Conservation (phyloP, 306 rosid species). For the Mimosa bimucronata region DNA sequence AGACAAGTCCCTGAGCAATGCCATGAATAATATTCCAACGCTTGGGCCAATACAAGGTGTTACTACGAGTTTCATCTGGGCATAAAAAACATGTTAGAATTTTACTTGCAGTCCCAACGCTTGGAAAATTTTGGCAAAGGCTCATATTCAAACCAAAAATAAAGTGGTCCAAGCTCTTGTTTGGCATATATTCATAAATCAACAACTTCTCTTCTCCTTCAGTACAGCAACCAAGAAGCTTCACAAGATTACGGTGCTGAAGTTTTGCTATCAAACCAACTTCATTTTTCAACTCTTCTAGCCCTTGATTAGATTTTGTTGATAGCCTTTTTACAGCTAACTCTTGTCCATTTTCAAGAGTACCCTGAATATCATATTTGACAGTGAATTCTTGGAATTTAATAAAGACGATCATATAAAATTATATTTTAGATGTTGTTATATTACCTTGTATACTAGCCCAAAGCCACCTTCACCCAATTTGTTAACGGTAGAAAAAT, state of each 20-base stretch:
- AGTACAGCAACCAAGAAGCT: constrained; percentile 55
- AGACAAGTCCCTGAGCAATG: constrained; percentile 49
- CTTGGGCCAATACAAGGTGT: constrained; percentile 40
- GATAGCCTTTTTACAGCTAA: constrained; percentile 61
- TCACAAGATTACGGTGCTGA: constrained; percentile 59
- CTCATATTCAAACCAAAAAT: constrained; percentile 38
- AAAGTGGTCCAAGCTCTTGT: constrained; percentile 42
- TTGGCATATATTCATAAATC: constrained; percentile 62
- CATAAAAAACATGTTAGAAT: constrained; percentile 14
- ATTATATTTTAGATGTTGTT: background rate
- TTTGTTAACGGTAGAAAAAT: constrained; percentile 33
- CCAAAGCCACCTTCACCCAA: constrained; percentile 48
- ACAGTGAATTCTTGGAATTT: background rate
- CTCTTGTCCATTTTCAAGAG: constrained; percentile 34
- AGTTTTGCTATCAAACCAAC: constrained; percentile 39
- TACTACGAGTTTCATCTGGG: constrained; percentile 40
- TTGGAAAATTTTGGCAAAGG: background rate
- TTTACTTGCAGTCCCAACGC: background rate
- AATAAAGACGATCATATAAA: background rate
- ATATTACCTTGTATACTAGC: constrained; percentile 41
- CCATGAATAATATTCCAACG: constrained; percentile 48
- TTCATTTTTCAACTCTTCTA: constrained; percentile 54
- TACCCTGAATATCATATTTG: constrained; percentile 32
- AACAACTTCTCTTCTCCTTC: constrained; percentile 44
- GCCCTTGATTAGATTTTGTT: constrained; percentile 47